phyloP scores from a whole-genome alignment of 352 stramenopile genomes.

The Phytophthora citricola region DNA sequence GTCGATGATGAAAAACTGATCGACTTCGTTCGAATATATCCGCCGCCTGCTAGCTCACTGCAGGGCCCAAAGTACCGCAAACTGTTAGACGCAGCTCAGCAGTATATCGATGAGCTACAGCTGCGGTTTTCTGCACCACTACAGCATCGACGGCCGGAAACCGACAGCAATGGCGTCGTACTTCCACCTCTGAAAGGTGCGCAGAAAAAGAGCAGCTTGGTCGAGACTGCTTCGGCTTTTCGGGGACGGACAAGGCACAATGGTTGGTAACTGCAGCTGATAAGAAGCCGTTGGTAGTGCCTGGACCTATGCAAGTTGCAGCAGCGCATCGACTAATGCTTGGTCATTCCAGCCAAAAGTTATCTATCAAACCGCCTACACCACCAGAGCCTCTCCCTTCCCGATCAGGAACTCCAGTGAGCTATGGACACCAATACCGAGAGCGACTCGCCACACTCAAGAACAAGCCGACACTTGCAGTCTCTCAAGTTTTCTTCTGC shows the following conservation, averaged over 20 bases:
- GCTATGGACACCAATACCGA: constrained; percentile 83
- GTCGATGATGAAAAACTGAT: constrained; percentile 58
- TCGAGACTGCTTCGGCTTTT: constrained; percentile 84
- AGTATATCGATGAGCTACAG: constrained; percentile 83
- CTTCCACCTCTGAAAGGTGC: constrained; percentile 67
- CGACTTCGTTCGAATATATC: constrained; percentile 77
- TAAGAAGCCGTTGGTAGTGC: constrained; percentile 70
- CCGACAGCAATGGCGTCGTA: constrained; percentile 37
- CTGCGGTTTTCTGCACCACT: constrained; percentile 81
- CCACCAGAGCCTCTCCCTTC: constrained; percentile 58
- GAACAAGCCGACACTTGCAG: constrained; percentile 77
- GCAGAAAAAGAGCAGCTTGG: constrained; percentile 59
- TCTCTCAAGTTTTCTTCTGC: constrained; percentile 83
- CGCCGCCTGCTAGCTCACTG: constrained; percentile 38
- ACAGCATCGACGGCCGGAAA: constrained; percentile 68
- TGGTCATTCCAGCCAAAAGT: constrained; percentile 84
- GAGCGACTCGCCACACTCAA: constrained; percentile 78
- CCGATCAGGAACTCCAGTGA: constrained; percentile 57
- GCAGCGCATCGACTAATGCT: constrained; percentile 84
- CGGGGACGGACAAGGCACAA: constrained; percentile 77
- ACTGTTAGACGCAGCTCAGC: constrained; percentile 83
- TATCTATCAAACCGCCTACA: constrained; percentile 77
- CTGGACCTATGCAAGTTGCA: constrained; percentile 76
- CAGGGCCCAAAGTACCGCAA: constrained; percentile 71
- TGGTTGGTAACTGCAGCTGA: constrained; percentile 46